A percentile compares a stretch with the other conserved stretches of the same genome.
phyloP scores from a whole-genome alignment of 805 yeast species.

The Phaffomyces antillensis region DNA sequence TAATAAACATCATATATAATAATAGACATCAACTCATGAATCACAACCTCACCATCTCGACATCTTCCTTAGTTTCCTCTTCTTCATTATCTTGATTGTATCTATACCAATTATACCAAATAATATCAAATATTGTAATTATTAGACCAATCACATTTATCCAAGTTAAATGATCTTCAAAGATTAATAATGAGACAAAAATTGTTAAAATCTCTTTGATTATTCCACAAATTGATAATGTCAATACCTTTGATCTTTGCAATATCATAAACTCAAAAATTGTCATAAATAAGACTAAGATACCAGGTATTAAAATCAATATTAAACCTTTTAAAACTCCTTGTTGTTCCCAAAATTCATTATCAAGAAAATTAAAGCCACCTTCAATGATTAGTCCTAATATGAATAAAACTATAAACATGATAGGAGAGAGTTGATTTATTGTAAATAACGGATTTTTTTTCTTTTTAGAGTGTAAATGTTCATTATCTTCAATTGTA shows the following conservation, averaged over 20 bases:
- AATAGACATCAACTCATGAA: too few species aligned
- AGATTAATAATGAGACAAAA: constrained; percentile 53
- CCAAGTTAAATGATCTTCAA: constrained; percentile 63
- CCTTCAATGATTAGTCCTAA: constrained; percentile 72
- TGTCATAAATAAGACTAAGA: constrained; percentile 85
- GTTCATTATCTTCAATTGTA: neutral
- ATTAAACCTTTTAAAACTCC: constrained; percentile 50
- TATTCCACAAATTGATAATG: constrained; percentile 86
- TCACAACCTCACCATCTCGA: neutral
- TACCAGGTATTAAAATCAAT: constrained; percentile 71
- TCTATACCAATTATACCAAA: constrained; percentile 74
- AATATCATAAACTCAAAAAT: constrained; percentile 78
- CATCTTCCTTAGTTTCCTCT: neutral
- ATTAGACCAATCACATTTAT: constrained; percentile 69
- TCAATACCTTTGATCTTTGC: constrained; percentile 74
- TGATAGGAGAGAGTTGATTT: constrained; percentile 75
- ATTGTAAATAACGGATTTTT: constrained; percentile 81
- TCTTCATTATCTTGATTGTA: constrained; percentile 20
- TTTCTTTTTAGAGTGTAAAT: constrained; percentile 9
- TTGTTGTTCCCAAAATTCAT: constrained; percentile 59
- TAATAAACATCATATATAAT: too few species aligned
- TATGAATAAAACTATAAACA: constrained; percentile 55
- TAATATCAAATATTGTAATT: constrained; percentile 70
- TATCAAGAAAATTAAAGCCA: constrained; percentile 38
- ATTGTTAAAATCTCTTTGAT: constrained; percentile 89